A percentile compares a stretch with the other conserved stretches of the same genome.
Conservation (phyloP, 768 basidiomycete genomes). For the Clitopilus hobsonii region DNA sequence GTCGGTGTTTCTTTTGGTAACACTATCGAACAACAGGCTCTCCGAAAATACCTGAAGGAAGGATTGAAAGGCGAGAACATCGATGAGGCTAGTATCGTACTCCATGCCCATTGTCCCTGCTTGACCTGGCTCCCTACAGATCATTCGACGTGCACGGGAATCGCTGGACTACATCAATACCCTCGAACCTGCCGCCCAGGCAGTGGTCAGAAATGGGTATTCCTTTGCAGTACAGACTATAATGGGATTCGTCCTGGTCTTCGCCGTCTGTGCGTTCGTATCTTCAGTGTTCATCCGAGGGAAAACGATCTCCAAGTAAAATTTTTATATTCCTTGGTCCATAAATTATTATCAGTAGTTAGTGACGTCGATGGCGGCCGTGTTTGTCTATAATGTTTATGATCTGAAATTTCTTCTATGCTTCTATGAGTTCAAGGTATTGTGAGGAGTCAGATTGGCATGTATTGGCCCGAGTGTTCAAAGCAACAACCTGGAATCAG, state of each 20-base stretch:
- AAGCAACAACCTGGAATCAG: too few relatives aligned
- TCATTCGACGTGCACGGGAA: slow-evolving; percentile 44
- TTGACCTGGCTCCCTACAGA: slow-evolving; percentile 21
- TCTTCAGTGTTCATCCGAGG: too few relatives aligned
- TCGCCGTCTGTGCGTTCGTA: too few relatives aligned
- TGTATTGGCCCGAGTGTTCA: too few relatives aligned
- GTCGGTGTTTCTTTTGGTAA: slow-evolving; percentile 53
- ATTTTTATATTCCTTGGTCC: too few relatives aligned
- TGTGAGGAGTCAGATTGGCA: too few relatives aligned
- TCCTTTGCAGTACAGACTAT: slow-evolving; percentile 41
- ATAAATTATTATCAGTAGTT: too few relatives aligned
- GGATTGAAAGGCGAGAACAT: slow-evolving; percentile 39
- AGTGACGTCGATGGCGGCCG: too few relatives aligned
- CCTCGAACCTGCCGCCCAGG: slow-evolving; percentile 31
- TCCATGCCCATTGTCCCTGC: neutral
- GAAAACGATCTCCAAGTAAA: too few relatives aligned
- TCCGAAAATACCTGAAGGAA: slow-evolving; percentile 37
- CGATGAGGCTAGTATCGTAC: slow-evolving; percentile 43
- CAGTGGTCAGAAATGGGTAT: slow-evolving; percentile 35
- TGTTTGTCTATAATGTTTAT: too few relatives aligned
- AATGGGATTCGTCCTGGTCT: slow-evolving; percentile 40
- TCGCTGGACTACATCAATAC: slow-evolving; percentile 43
- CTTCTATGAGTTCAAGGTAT: too few relatives aligned
- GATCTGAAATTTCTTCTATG: too few relatives aligned
- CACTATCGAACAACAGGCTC: slow-evolving; percentile 47